Evolutionary conservation across 139 green algal species (phyloP), one percentile per base, ranked within the genome.

Genomic region (Limnomonas spitsbergensis): DNA sequence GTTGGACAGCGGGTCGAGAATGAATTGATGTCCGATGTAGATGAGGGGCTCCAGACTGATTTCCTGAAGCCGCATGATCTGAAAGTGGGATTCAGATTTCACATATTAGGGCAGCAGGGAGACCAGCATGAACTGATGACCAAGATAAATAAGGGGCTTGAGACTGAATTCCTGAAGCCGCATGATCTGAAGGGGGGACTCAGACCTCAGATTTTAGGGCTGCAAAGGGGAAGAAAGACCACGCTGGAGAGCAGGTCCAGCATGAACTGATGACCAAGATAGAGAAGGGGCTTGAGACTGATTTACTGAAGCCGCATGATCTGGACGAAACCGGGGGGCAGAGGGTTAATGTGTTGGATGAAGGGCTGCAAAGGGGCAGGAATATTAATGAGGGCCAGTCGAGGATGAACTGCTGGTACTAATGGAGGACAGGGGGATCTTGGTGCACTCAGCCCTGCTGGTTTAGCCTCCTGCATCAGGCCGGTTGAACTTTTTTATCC

Each of bases 311-410:
- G 31, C 73, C 7, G 6, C 54, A 70, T 4, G 20, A 79, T 61
- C 70, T 68, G 40, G 38, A 61, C n/a, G n/a, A 53, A 34, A 38
- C 14, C n/a, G n/a, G n/a, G n/a, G n/a, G n/a, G n/a, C n/a, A n/a
- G n/a, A n/a, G n/a, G n/a, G n/a, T n/a, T n/a, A n/a, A n/a, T n/a
- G n/a, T n/a, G n/a, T n/a, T n/a, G n/a, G n/a, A 76, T 3, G 6
- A 39, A n/a, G n/a, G n/a, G n/a, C n/a, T n/a, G n/a, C 32, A 81
- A 54, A n/a, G 40, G 77, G 81, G 81, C 52, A 86, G 66, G 77
- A 67, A 86, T 14, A 78, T 77, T 52, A 86, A 72, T 1, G 66
- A 86, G n/a, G 78, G 71, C 24, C 34, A 73, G 68, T 86, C 81
- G 20, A 80, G 56, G 72, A 83, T 1, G 53, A 76, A 38, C 2